A percentile compares a stretch with the other conserved stretches of the same genome.
phyloP scores from a whole-genome alignment of 192 early-diverging fungal species.

The Chytriomyces confervae region DNA sequence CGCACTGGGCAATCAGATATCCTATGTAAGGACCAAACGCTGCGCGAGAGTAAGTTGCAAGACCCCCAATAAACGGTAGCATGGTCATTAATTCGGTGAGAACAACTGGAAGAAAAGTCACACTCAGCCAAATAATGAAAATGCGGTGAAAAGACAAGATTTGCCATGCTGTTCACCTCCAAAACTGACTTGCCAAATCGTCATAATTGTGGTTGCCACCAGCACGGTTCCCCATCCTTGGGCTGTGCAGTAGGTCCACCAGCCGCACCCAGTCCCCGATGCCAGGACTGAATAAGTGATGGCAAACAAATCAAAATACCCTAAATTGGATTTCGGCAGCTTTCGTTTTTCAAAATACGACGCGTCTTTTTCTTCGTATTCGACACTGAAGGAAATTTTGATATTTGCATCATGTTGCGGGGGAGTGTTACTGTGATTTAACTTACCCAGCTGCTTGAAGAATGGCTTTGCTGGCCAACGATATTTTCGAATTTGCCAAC shows the following conservation, averaged over 20 bases:
- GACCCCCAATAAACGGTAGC: conserved; percentile 30
- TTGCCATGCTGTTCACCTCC: not conserved
- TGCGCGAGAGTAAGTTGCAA: conserved; percentile 25
- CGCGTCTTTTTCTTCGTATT: not conserved
- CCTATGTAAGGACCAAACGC: conserved; percentile 33
- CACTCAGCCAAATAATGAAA: not conserved
- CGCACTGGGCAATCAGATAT: conserved; percentile 23
- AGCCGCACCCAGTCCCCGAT: conserved; percentile 2
- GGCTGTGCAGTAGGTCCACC: not conserved
- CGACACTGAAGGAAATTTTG: not conserved
- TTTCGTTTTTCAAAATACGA: conserved; percentile 4
- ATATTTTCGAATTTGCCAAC: too few species aligned
- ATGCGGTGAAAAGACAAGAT: not conserved
- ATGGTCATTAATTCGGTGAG: conserved; percentile 28
- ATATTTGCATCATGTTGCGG: not conserved
- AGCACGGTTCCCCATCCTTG: conserved; percentile 22
- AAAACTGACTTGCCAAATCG: not conserved
- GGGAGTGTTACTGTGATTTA: too few species aligned
- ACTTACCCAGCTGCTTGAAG: too few species aligned
- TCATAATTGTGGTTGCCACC: not conserved
- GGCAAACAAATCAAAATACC: not conserved
- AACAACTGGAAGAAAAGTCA: conserved; percentile 14
- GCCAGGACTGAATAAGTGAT: not conserved
- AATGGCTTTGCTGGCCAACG: too few species aligned
- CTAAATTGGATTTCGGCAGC: not conserved